Evolutionary conservation across 306 rosid species (phyloP).

Genomic region (Pyrus betulifolia): DNA sequence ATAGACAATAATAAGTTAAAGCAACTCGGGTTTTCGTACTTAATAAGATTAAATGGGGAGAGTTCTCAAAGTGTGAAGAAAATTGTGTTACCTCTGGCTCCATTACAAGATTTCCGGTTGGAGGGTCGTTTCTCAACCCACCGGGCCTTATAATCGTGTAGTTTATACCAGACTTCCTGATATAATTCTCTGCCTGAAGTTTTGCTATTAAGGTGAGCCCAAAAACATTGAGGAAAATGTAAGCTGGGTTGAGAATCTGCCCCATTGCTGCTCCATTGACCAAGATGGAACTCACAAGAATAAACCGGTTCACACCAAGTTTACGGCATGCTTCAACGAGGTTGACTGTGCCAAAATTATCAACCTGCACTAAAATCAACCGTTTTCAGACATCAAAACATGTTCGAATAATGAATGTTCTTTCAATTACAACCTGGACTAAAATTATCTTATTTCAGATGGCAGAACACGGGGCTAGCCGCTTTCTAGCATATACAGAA

Average conservation of each 20-base stretch:
- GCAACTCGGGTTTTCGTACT: neutral
- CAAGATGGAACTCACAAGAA: conserved; percentile 87
- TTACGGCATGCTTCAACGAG: conserved; percentile 91
- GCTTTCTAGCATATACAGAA: neutral
- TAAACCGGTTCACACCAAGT: conserved; percentile 64
- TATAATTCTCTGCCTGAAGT: conserved; percentile 75
- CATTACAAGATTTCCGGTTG: conserved; percentile 79
- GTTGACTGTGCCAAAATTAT: conserved; percentile 81
- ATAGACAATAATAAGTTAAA: neutral
- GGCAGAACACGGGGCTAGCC: neutral
- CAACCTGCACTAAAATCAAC: conserved; percentile 52
- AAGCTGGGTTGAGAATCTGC: conserved; percentile 83
- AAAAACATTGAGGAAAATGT: conserved; percentile 78
- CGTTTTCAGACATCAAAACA: neutral
- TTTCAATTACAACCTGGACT: neutral
- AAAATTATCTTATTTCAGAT: neutral
- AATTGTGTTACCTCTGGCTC: conserved; percentile 64
- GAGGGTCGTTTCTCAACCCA: conserved; percentile 87
- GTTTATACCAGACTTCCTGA: conserved; percentile 84
- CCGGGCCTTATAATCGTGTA: conserved; percentile 97
- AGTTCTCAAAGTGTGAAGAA: neutral
- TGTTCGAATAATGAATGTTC: neutral
- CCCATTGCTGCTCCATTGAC: conserved; percentile 98
- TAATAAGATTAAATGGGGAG: neutral
- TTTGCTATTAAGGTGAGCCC: conserved; percentile 92